Base-by-base conservation (phyloP, 1,284 basidiomycete species). In the Moesziomyces sp. region DNA sequence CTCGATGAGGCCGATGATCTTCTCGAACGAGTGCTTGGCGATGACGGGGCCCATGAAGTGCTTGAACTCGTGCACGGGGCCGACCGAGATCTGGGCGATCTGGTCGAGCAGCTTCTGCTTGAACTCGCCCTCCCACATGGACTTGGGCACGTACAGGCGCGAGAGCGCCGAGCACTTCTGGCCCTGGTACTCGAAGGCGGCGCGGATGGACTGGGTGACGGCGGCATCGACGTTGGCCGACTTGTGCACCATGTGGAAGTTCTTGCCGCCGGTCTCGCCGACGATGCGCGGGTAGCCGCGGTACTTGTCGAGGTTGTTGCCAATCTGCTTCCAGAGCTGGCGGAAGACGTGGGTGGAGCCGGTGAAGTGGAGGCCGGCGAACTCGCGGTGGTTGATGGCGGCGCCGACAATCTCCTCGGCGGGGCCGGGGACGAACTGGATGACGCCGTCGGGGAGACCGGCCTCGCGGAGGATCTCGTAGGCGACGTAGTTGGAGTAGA, bases 151-250 rank as follows among this genome's bases (percentile, higher is more conserved):
- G 85, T 99, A 99, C 44, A 93, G 84, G 52, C 96, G 89, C 6
- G 94, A 95, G 30, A 97, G 88, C 5, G 97, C 96, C 35, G 93
- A 96, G 86, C 96, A 99, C 86, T 99, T 99, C 85, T 99, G 97
- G 49, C 93, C 95, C 86, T 95, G 94, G 86, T 98, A 99, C 86
- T 99, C 96, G 85, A 97, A 99, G 0, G 91, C 95, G 23, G 88
- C 93, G 62, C 96, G 89, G 77, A 99, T 89, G 57, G 89, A 90
- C 87, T 99, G 96, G 53, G 92, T 83, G 53, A 93, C 96, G 35
- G 95, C 93, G 70, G 94, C 93, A 83, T 88, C 88, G 61, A 96
- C 86, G 79, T 97, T 92, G 52, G 95, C 95, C 16, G 90, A 91
- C 57, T 89, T 87, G 86, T 98, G 96, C 52, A 98, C 88, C 59